Evolutionary conservation across 140 eudicot genomes (phyloP), one percentile per base, ranked within the genome.

Genomic region (Oenanthe javanica): DNA sequence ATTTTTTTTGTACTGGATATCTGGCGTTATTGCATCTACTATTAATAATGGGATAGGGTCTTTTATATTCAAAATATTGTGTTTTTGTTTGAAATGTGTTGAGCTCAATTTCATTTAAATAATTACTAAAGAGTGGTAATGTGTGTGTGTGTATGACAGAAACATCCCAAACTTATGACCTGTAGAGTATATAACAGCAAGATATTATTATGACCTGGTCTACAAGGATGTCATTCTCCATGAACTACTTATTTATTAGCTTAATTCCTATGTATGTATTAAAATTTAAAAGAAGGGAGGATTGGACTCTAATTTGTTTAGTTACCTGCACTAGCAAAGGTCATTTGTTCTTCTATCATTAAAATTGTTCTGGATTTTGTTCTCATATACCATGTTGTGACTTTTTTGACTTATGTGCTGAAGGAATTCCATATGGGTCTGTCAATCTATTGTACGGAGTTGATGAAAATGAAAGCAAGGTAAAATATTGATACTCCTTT

Each of bases 401-500:
- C 75, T 16, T 71, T 81, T 48, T 40, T 81, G 23, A 42, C 49
- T 51, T 67, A 75, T 79, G 72, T 87, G 76, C 81, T 88, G 85
- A 96, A 95, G 99, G 99, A 79, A 95, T 95, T 69, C 99, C 99
- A 52, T 95, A 80, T 80, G 99, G 99, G 77, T 95, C 99, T 23
- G 97, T 95, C 67, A 95, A 95, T 89, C 84, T 95, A 27, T 79
- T 87, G 89, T 84, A 92, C 77, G 99, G 99, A 86, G 97, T 95
- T 71, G 99, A 95, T 84, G 97, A 91, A 81, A 85, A 91, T 84
- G 99, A 95, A 88, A 95, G 97, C 87, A 95, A 91, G 97, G 99
- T 89, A 88, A 76, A 87, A 59, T 69, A 47, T 48, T 13, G 49
- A 1, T 31, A 14, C 18, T 27, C 13, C 25, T 77, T 18, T 16